These are phyloP conservation scores for Colletotrichum higginsianum DNA, from an alignment of 2,329 filamentous ascomycete species.

Conservation along the genomic window DNA sequence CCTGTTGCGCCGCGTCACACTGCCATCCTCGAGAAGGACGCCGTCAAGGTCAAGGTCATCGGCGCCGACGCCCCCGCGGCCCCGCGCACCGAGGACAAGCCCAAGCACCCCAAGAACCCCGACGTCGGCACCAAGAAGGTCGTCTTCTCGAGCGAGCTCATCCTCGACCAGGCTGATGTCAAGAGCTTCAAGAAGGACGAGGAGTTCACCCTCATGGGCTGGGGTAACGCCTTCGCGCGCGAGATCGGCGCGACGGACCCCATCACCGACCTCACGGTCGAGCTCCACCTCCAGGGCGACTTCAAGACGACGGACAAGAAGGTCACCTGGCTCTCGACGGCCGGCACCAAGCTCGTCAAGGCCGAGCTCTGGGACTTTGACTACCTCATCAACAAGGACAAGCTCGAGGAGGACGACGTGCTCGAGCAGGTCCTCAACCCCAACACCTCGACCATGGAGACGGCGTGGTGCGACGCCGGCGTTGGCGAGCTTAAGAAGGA, in stretches of 20 bases:
- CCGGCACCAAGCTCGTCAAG: slow-evolving; percentile 82
- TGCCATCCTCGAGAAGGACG: slow-evolving; percentile 78
- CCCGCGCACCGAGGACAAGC: slow-evolving; percentile 80
- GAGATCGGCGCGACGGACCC: slow-evolving; percentile 71
- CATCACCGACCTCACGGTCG: slow-evolving; percentile 81
- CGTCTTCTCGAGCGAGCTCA: slow-evolving; percentile 79
- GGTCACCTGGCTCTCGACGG: slow-evolving; percentile 89
- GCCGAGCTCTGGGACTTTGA: slow-evolving; percentile 95
- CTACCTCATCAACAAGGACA: slow-evolving; percentile 95
- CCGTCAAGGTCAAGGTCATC: slow-evolving; percentile 78
- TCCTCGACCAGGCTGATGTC: slow-evolving; percentile 90
- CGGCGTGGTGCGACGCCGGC: slow-evolving; percentile 85
- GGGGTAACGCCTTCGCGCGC: slow-evolving; percentile 90
- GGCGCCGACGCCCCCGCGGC: slow-evolving; percentile 77
- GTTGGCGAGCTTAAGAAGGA: slow-evolving; percentile 84
- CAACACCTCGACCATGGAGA: slow-evolving; percentile 80
- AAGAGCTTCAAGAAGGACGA: slow-evolving; percentile 86
- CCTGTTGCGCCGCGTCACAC: slow-evolving; percentile 82
- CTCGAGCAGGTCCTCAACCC: slow-evolving; percentile 87
- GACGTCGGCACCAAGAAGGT: slow-evolving; percentile 90
- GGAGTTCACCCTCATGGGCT: slow-evolving; percentile 96
- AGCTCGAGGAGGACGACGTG: slow-evolving; percentile 88
- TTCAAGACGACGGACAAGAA: slow-evolving; percentile 98
- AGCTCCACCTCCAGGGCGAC: slow-evolving; percentile 93
- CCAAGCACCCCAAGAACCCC: slow-evolving; percentile 91